Evolutionary conservation across 352 stramenopile genomes (phyloP).

Genomic region (Pythium brachiatum): DNA sequence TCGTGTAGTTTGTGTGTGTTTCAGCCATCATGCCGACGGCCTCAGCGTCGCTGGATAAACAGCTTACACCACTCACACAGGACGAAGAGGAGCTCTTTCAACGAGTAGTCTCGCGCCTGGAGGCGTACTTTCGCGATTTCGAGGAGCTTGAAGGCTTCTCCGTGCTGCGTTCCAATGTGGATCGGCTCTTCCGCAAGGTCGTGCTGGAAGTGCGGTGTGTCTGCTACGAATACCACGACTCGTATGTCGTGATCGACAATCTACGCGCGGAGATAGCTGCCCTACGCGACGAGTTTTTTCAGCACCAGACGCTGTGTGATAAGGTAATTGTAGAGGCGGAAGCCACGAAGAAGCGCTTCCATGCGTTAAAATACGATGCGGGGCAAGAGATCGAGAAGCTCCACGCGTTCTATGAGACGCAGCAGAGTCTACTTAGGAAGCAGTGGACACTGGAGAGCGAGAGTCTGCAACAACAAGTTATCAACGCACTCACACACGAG

Average conservation of each 20-base stretch:
- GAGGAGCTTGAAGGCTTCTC: slow-evolving; percentile 45
- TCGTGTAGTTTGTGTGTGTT: no score
- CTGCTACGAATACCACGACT: slow-evolving; percentile 32
- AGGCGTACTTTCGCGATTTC: slow-evolving; percentile 36
- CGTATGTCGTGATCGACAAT: slow-evolving; percentile 22
- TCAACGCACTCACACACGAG: slow-evolving; percentile 14
- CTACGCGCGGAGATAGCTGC: slow-evolving; percentile 17
- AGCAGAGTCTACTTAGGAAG: slow-evolving; percentile 35
- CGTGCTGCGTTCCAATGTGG: slow-evolving; percentile 30
- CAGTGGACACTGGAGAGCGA: slow-evolving; percentile 31
- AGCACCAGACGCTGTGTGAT: slow-evolving; percentile 25
- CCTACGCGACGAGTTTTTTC: slow-evolving; percentile 11
- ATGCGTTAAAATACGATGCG: slow-evolving; percentile 17
- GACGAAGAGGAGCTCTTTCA: slow-evolving; percentile 39
- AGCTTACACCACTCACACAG: slow-evolving; percentile 27
- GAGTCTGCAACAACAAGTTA: slow-evolving; percentile 23
- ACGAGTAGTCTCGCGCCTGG: slow-evolving; percentile 27
- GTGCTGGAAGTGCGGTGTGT: slow-evolving; percentile 36
- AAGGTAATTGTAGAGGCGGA: slow-evolving; percentile 31
- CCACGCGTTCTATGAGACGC: slow-evolving; percentile 28
- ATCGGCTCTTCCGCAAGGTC: slow-evolving; percentile 33
- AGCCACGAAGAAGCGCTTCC: slow-evolving; percentile 19
- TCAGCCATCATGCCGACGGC: slow-evolving; percentile 24
- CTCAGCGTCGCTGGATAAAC: slow-evolving; percentile 12
- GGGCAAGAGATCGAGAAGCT: slow-evolving; percentile 30